These are phyloP conservation scores for Casuarina glauca DNA, from an alignment of 306 rosid genomes.

Conservation along the genomic window DNA sequence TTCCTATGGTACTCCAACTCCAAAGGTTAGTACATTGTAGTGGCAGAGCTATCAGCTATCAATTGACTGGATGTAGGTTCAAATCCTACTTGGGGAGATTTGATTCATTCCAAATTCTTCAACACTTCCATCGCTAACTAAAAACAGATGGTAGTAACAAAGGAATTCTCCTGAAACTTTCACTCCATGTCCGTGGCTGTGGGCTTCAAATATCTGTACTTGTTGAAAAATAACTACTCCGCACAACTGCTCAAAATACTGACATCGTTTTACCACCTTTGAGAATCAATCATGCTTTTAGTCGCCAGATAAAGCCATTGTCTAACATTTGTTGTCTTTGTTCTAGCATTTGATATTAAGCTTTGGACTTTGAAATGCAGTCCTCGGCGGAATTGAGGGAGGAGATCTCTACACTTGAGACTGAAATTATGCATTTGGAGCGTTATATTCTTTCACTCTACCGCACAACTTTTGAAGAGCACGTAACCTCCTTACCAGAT, in stretches of 20 bases:
- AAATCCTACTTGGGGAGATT: too few relatives aligned
- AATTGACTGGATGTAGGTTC: too few relatives aligned
- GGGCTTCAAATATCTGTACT: slow-evolving; percentile 4
- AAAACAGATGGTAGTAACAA: neutral
- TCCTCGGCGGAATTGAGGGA: slow-evolving; percentile 23
- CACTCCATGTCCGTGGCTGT: neutral
- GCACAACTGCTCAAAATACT: neutral
- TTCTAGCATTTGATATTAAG: neutral
- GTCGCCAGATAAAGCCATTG: neutral
- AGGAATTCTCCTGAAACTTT: neutral
- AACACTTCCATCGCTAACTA: neutral
- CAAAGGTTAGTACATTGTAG: slow-evolving; percentile 21
- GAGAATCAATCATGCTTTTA: neutral
- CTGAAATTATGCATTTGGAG: slow-evolving; percentile 35
- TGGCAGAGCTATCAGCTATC: too few relatives aligned
- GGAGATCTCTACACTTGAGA: slow-evolving; percentile 34
- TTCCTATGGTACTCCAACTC: slow-evolving; percentile 18
- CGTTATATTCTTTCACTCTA: slow-evolving; percentile 41
- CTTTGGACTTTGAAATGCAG: slow-evolving; percentile 5
- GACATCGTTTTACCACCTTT: neutral
- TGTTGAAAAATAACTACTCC: neutral
- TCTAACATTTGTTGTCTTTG: neutral
- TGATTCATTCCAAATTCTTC: too few relatives aligned
- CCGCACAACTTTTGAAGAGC: slow-evolving; percentile 32
- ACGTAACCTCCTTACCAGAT: slow-evolving; percentile 12